Evolutionary conservation across 345 rosid genomes (phyloP).

Genomic region (Eucalyptus cloeziana): DNA sequence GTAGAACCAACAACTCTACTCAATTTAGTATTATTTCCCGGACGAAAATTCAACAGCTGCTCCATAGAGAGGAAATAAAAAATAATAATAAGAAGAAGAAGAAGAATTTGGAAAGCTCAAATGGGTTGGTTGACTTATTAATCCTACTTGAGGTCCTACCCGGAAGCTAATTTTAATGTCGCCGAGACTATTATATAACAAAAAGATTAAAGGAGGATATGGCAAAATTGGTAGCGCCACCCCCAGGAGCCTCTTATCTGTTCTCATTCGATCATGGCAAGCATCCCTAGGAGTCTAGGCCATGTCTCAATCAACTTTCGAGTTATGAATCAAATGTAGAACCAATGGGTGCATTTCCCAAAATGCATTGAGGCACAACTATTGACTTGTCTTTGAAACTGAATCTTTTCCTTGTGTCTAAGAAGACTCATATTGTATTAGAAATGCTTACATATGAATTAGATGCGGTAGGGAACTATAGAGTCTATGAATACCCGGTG

Average conservation of each 20-base stretch:
- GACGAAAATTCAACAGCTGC: background rate
- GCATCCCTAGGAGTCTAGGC: no score
- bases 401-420: no score
- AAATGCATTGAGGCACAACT: no score
- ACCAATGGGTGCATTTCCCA: no score
- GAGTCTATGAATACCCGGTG: background rate
- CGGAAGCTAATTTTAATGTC: background rate
- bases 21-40: background rate
- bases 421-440: background rate
- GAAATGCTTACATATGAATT: background rate
- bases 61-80: background rate
- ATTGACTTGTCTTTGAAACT: no score
- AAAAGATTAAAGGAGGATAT: no score
- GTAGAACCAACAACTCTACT: background rate
- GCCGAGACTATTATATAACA: background rate
- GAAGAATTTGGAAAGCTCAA: background rate
- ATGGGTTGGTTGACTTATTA: background rate
- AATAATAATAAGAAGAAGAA: rapidly evolving
- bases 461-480: background rate
- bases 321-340: no score
- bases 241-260: no score
- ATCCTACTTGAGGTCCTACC: background rate
- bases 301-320: no score
- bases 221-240: no score
- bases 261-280: no score